Evolutionary conservation across 192 early-diverging fungal genomes (phyloP).

Genomic region (Coemansia sp.): DNA sequence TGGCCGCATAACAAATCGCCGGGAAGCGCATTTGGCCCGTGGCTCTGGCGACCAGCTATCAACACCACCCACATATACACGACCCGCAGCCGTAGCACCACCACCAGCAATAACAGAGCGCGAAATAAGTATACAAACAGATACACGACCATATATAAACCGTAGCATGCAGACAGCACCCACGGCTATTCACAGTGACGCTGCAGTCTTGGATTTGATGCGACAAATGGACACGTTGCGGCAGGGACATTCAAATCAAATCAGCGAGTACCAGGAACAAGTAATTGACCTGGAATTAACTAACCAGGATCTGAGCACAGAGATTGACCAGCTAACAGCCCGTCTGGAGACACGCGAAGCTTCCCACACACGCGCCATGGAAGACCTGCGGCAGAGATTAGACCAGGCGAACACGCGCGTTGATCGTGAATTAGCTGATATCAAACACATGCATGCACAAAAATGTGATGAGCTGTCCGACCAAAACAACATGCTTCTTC

Average conservation of each 20-base stretch:
- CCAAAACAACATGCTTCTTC: conserved; percentile 33
- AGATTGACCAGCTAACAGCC: conserved; percentile 33
- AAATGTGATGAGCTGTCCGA: conserved; percentile 48
- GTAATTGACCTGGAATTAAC: conserved; percentile 45
- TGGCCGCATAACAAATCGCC: conserved; percentile 11
- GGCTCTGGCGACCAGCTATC: conserved; percentile 21
- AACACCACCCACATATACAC: conserved; percentile 1
- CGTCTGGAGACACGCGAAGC: conserved; percentile 19
- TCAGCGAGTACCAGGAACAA: conserved; percentile 54
- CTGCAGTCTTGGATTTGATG: conserved; percentile 49
- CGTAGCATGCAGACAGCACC: conserved; percentile 25
- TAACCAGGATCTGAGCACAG: conserved; percentile 39
- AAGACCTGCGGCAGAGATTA: conserved; percentile 35
- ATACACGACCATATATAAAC: not conserved
- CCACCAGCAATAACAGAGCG: conserved; percentile 1
- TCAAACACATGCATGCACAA: conserved; percentile 40
- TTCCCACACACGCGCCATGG: conserved; percentile 15
- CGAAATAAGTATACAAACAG: conserved; percentile 30
- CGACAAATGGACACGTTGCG: conserved; percentile 45
- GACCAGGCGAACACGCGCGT: conserved; percentile 22
- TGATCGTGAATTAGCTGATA: conserved; percentile 39
- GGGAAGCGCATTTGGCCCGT: conserved; percentile 6
- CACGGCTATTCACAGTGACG: conserved; percentile 45
- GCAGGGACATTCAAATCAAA: conserved; percentile 38
- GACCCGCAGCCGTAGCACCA: no score